Base-by-base conservation (phyloP, 371 early-diverging fungal genomes). In the Mucor sp. region DNA sequence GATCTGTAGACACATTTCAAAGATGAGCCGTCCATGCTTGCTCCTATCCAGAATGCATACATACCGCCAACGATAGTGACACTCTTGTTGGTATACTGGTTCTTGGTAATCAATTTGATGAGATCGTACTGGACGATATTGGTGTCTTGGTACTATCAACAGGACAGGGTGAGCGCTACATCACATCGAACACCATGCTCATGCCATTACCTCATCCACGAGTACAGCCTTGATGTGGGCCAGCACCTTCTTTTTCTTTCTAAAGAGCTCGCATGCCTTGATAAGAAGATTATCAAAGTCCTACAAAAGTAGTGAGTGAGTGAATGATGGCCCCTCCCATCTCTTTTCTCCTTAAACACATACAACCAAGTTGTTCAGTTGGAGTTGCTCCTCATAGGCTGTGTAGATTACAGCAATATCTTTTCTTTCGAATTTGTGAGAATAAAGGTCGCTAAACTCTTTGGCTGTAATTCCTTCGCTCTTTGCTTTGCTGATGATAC, bases 281-380 rank as follows among this genome's bases (percentile, higher is more conserved):
- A 80, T 21, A 6, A 90, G 62, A 19, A 90, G 65, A 32, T 87
- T 85, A 64, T 89, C 90, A 72, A 88, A 90, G 60, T 90, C 90
- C 75, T 85, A 78, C 6, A 19, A 27, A 43, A 15, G 67, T 62
- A 19, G 59, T 70, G 19, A 53, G 17, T 27, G 8, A n/a, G 19
- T 14, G 30, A 30, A 11, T 33, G n/a, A n/a, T n/a, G n/a, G n/a
- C n/a, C n/a, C n/a, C n/a, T n/a, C n/a, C n/a, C n/a, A 33, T 6
- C 5, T 5, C 11, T 25, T 14, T 23, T 6, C 14, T 28, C 1
- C 7, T 0, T 48, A 32, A 33, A 23, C 25, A 19, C 44, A 59
- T 77, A 82, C 76, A 63, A 86, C 65, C 53, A 72, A 28, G 43
- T 72, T 72, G 57, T 70, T 59, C 19, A 68, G 62, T 58, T 67